Evolutionary conservation across 257 asterid species (phyloP), one percentile per base, ranked within the genome.

Genomic region (Perilla frutescens): DNA sequence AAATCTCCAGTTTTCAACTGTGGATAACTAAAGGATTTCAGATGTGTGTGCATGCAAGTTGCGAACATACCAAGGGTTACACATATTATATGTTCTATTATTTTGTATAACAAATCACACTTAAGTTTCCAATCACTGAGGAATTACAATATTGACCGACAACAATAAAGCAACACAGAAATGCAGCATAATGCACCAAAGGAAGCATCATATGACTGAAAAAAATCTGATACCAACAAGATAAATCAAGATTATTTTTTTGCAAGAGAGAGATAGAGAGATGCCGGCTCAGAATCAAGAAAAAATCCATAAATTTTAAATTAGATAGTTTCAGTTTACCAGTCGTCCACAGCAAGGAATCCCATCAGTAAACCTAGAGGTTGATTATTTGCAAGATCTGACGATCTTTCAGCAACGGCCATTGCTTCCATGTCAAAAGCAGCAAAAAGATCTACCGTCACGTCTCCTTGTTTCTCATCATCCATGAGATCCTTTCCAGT

Each of bases 401-500:
- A 45, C 8, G 81, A 84, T 75, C 98, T 83, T 79, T 92, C 98
- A 75, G 87, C 76, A 70, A 85, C 94, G 79, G 97, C 97, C 71
- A 64, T 71, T 20, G 79, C 81, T 81, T 92, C 98, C 87, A 89
- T 68, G 81, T 95, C 99, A 63, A 90, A 76, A 64, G 99, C 91
- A 81, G 98, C 68, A 88, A 86, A 92, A 66, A 95, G 97, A 81
- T 92, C 99, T 49, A 95, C 98, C 8, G 94, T 89, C 56, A 95
- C 97, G 73, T 95, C 99, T 75, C 97, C 97, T 87, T 77, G 97
- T 86, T 95, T 92, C 76, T 95, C 98, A 20, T 92, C 99, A 74
- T 95, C 99, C 99, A 95, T 95, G 76, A 95, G 98, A 86, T 95
- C 99, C 87, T 95, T 95, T 50, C 99, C 99, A 66, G 94, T 95